A percentile compares a stretch with the other conserved stretches of the same genome.
Evolutionary conservation across 495 filamentous ascomycete species (phyloP).

Genomic region (Annulohypoxylon maeteangense): DNA sequence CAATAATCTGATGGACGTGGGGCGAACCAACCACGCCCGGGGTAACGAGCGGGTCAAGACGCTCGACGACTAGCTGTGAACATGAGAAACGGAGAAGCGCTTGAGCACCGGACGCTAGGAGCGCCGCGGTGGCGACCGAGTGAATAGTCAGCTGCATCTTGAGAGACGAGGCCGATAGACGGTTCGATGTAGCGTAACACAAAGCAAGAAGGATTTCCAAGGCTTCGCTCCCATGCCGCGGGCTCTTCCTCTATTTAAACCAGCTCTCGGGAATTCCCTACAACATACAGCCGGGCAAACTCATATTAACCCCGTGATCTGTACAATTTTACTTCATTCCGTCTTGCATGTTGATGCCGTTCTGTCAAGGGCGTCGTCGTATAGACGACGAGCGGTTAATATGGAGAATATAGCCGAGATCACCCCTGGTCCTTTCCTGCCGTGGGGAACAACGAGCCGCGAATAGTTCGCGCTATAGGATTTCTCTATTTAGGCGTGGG

Average conservation of each 20-base stretch:
- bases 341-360: slow-evolving; percentile 26
- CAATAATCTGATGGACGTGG: slow-evolving; percentile 59
- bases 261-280: background rate
- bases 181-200: background rate
- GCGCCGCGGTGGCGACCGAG: slow-evolving; percentile 51
- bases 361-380: slow-evolving; percentile 6
- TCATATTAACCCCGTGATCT: slow-evolving; percentile 5
- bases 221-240: slow-evolving; percentile 16
- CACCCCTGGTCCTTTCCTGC: slow-evolving; percentile 17
- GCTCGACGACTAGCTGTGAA: slow-evolving; percentile 51
- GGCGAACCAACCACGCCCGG: slow-evolving; percentile 51
- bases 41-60: slow-evolving; percentile 53
- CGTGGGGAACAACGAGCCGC: slow-evolving; percentile 16
- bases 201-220: background rate
- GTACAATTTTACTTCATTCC: slow-evolving; percentile 6
- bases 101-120: slow-evolving; percentile 54
- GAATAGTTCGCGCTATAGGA: slow-evolving; percentile 8
- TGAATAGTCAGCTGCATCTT: slow-evolving; percentile 46
- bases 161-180: slow-evolving; percentile 14
- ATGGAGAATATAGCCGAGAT: slow-evolving; percentile 42
- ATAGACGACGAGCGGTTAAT: slow-evolving; percentile 36
- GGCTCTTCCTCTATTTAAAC: slow-evolving; percentile 34
- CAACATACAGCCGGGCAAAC: slow-evolving; percentile 12
- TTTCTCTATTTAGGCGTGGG: slow-evolving; percentile 3
- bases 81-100: slow-evolving; percentile 55